Evolutionary conservation across 352 stramenopile species (phyloP).

Genomic region (Phytophthora ohioensis): DNA sequence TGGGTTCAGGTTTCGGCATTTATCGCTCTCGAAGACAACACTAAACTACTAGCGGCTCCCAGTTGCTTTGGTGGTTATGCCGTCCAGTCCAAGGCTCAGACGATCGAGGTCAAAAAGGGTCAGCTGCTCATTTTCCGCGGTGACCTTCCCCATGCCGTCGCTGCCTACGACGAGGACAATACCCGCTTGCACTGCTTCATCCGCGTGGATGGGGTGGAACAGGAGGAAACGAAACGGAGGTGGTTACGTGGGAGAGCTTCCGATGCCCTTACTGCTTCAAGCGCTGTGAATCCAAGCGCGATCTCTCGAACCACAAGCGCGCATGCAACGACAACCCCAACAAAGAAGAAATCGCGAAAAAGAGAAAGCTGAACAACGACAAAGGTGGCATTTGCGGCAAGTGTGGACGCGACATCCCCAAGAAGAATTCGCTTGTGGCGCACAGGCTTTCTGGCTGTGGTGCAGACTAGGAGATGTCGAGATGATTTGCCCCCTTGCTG

Average conservation of each 20-base stretch:
- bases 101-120: neutral
- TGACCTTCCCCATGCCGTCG: neutral
- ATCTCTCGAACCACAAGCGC: neutral
- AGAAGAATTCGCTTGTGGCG: too few relatives aligned
- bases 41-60: neutral
- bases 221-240: too few relatives aligned
- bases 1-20: neutral
- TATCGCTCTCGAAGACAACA: neutral
- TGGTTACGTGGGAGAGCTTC: too few relatives aligned
- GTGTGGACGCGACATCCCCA: too few relatives aligned
- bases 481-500: too few relatives aligned
- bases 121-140: constrained; percentile 5
- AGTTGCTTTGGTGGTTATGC: neutral
- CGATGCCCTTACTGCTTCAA: too few relatives aligned
- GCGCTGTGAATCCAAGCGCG: too few relatives aligned
- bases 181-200: constrained; percentile 9
- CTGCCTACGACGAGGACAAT: neutral
- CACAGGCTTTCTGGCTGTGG: too few relatives aligned
- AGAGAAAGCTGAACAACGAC: neutral
- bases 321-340: constrained; percentile 1
- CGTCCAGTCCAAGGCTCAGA: neutral
- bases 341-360: neutral
- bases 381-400: too few relatives aligned
- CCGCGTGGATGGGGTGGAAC: neutral
- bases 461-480: too few relatives aligned